phyloP scores from a whole-genome alignment of 441 rosid species.

The Mallotus repandus region DNA sequence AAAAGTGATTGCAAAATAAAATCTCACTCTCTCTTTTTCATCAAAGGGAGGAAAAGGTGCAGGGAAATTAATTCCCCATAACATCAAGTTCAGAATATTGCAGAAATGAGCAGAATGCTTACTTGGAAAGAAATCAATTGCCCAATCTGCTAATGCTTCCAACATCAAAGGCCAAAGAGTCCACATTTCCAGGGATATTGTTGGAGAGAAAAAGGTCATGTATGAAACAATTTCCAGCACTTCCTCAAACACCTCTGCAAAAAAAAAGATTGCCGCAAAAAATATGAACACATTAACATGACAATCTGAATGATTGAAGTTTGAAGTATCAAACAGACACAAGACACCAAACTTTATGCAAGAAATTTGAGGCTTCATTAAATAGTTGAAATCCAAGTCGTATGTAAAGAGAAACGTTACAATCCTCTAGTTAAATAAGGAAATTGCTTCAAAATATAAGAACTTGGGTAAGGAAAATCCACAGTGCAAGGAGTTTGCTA shows the following conservation, averaged over 20 bases:
- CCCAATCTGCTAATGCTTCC: constrained; percentile 95
- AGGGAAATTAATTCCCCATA: neutral
- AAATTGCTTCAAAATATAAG: neutral
- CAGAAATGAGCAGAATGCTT: constrained; percentile 27
- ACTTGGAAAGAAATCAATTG: constrained; percentile 97
- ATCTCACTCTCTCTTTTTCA: neutral
- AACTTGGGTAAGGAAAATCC: neutral
- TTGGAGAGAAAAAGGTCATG: constrained; percentile 95
- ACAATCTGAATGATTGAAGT: constrained; percentile 9
- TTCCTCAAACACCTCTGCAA: constrained; percentile 97
- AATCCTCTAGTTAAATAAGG: neutral
- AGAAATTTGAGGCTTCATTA: neutral
- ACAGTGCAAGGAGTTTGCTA: neutral
- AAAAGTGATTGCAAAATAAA: neutral
- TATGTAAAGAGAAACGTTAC: neutral
- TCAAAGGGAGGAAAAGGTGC: neutral
- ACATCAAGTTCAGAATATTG: neutral
- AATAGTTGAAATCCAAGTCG: neutral
- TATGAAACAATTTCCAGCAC: constrained; percentile 93
- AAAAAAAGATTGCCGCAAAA: constrained; percentile 23
- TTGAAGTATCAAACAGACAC: neutral
- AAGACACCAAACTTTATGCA: neutral
- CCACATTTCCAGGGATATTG: constrained; percentile 97
- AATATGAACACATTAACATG: neutral
- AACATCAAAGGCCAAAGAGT: constrained; percentile 95